Evolutionary conservation across 176 grass and related monocot species (phyloP).

Genomic region (Alopecurus myosuroides): DNA sequence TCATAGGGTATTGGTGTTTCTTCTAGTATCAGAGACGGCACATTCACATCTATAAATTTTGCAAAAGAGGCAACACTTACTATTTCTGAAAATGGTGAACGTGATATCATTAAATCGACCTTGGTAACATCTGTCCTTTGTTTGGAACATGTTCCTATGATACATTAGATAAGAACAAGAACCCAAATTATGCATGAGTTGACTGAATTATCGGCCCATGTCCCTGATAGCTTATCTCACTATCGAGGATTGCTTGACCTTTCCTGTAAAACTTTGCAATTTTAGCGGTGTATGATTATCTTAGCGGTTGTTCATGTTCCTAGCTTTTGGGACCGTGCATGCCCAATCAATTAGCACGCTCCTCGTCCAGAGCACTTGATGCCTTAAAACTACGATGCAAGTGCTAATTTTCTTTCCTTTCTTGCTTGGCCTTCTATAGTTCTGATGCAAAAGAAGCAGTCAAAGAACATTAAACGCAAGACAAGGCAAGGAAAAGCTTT

Average conservation of each 20-base stretch:
- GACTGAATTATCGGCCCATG: background rate
- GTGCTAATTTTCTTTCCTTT: background rate
- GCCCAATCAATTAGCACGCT: background rate
- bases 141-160: background rate
- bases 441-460: constrained; percentile 80
- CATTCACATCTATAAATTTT: background rate
- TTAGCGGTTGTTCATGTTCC: background rate
- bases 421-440: constrained; percentile 31
- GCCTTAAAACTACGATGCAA: background rate
- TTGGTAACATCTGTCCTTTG: background rate
- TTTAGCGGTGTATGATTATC: background rate
- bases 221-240: background rate
- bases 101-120: background rate
- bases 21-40: background rate
- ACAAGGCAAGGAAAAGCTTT: constrained; percentile 88
- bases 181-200: background rate
- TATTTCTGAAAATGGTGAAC: background rate
- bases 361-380: background rate
- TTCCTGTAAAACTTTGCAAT: background rate
- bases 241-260: background rate
- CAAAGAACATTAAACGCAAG: constrained; percentile 91
- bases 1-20: background rate
- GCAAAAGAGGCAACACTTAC: background rate
- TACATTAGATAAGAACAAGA: background rate
- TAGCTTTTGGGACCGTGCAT: background rate